Base-by-base conservation (phyloP, 768 basidiomycete species). In the Tricholoma sp. region DNA sequence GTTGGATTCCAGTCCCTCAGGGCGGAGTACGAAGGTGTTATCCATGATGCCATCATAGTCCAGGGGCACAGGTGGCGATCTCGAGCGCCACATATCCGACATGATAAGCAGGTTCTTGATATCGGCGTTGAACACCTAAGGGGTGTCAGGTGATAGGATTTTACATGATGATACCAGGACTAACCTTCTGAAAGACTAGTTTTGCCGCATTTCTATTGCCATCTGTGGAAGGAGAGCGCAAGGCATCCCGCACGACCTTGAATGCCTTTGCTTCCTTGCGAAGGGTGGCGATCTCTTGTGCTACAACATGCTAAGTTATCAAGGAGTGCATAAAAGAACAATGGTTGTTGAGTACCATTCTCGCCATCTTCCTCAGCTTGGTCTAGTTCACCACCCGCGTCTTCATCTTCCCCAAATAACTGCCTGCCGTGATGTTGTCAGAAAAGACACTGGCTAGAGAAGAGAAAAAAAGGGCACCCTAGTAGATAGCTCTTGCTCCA, bases 401-500 rank as follows among this genome's bases (percentile, higher is more conserved):
- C 86, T 65, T 94, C 85, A 68, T 97, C 94, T 68, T 95, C 92
- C 0, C 97, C 97, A 61, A 98, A 98, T 8, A 99, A 71, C 71
- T 98, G 94, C 15, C 94, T 97, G 49, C 29, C 53, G 50, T 57
- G 53, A 56, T 51, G 37, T 41, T 41, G 45, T 54, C 58, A 32
- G 34, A 17, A 10, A 32, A 24, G 37, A 63, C 9, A 37, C 17
- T 36, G 47, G 10, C 12, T 24, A 50, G 28, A 0, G 48, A 15
- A 50, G 1, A 5, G 72, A 24, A 0, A 47, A 15, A 50, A 1
- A 5, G 72, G 89, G 66, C 63, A 92, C 95, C 89, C 86, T 64
- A 98, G 82, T 11, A 99, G 84, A 74, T 98, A 98, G 56, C 85
- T 94, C 70, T 98, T 99, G 31, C 93, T 94, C 97, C 97, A 99